These are phyloP conservation scores for Uronychia setigera DNA, from an alignment of 73 alveolate genomes.

Conservation along the genomic window DNA sequence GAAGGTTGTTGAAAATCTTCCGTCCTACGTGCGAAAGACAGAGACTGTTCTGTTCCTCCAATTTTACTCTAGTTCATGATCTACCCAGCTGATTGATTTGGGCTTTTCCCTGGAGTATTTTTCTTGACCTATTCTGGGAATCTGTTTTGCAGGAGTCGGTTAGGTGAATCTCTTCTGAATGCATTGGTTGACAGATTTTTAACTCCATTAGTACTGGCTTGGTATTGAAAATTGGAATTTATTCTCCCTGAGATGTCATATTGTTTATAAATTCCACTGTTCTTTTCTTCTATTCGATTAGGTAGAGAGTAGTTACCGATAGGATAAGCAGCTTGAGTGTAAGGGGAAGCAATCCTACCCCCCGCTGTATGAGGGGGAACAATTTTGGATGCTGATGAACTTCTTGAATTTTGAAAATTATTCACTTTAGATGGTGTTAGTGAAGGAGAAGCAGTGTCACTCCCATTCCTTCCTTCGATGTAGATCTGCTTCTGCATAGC, in stretches of 20 bases:
- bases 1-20: too few species aligned
- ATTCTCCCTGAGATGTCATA: conserved; percentile 53
- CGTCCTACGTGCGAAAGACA: too few species aligned
- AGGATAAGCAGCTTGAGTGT: background rate
- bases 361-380: background rate
- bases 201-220: conserved; percentile 40
- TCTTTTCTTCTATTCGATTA: too few species aligned
- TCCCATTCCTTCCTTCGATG: background rate
- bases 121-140: conserved; percentile 37
- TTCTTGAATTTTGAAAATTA: background rate
- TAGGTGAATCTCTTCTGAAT: conserved; percentile 39
- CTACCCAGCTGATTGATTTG: background rate
- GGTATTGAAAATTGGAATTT: conserved; percentile 14
- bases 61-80: background rate
- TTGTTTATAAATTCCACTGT: conserved; percentile 30
- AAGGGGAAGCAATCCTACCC: background rate
- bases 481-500: background rate
- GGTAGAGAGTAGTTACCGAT: too few species aligned
- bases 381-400: background rate
- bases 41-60: background rate
- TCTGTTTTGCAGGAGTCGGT: conserved; percentile 18
- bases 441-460: background rate
- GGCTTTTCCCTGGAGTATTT: background rate
- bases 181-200: conserved; percentile 28
- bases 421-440: background rate